A percentile compares a stretch with the other conserved stretches of the same genome.
Conservation (phyloP, 306 rosid species). For the Erythrophleum fordii region DNA sequence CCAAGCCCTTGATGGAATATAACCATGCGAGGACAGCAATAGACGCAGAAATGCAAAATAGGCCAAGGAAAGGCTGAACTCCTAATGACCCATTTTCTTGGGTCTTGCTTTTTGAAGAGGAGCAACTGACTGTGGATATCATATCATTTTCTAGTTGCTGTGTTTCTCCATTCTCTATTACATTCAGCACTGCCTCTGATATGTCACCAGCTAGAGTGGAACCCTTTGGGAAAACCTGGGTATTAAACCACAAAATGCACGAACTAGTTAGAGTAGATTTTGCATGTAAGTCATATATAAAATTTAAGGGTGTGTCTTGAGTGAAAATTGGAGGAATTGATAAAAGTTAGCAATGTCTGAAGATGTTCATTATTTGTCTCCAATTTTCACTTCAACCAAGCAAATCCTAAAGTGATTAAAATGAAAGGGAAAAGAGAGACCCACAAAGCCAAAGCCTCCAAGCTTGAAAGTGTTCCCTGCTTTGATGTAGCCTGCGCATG, state of each 20-base stretch:
- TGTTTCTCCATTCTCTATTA: slow-evolving; percentile 12
- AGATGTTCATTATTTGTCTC: background rate
- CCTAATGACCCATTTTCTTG: slow-evolving; percentile 3
- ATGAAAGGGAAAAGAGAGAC: slow-evolving; percentile 28
- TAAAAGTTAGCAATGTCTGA: background rate
- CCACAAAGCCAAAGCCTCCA: slow-evolving; percentile 69
- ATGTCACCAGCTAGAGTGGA: background rate
- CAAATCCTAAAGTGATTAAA: background rate
- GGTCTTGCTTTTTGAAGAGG: background rate
- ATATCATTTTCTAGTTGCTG: background rate
- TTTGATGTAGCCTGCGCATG: slow-evolving; percentile 49
- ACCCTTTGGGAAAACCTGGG: background rate
- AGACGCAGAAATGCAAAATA: slow-evolving; percentile 8
- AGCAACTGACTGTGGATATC: background rate
- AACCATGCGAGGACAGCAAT: slow-evolving; percentile 21
- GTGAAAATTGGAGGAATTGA: slow-evolving; percentile 11
- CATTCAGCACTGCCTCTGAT: slow-evolving; percentile 14
- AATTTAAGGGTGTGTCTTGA: background rate
- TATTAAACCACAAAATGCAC: slow-evolving; percentile 6
- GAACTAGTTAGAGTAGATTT: background rate
- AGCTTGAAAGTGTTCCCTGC: slow-evolving; percentile 51
- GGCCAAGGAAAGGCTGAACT: slow-evolving; percentile 10
- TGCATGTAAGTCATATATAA: background rate
- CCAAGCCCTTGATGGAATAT: background rate
- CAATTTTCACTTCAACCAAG: slow-evolving; percentile 14